Percentiles rank a stretch among this genome's conserved stretches.
Conservation (phyloP, 2,329 filamentous ascomycete genomes). For the Ophiobolus disseminans region DNA sequence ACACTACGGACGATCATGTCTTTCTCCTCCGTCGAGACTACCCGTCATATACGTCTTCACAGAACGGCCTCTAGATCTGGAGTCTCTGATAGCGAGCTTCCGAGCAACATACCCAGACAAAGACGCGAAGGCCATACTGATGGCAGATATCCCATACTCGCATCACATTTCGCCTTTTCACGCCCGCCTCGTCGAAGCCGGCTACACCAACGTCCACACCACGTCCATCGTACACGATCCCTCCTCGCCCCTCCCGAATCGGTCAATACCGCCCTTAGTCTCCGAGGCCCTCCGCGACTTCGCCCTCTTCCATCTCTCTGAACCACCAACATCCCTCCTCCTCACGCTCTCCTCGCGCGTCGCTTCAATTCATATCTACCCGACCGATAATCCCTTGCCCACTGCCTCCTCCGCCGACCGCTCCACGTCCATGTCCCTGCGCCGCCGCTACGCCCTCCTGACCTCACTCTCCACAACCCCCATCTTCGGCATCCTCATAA, state of each 20-base stretch:
- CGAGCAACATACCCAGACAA: conserved; percentile 71
- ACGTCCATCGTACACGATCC: conserved; percentile 81
- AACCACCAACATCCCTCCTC: conserved; percentile 81
- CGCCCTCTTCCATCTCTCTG: conserved; percentile 83
- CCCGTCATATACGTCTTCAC: conserved; percentile 94
- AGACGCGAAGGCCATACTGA: conserved; percentile 72
- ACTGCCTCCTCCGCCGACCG: conserved; percentile 51
- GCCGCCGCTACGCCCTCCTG: conserved; percentile 86
- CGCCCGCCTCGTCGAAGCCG: conserved; percentile 61
- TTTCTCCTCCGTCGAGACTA: conserved; percentile 86
- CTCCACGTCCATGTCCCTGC: conserved; percentile 66
- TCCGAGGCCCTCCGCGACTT: conserved; percentile 66
- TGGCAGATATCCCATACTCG: conserved; percentile 89
- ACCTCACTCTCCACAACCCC: conserved; percentile 80
- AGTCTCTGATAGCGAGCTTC: conserved; percentile 67
- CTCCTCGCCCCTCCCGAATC: conserved; percentile 81
- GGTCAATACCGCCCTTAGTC: conserved; percentile 66
- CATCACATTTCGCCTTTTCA: conserved; percentile 71
- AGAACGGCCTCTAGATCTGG: conserved; percentile 69
- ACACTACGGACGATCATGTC: conserved; percentile 90
- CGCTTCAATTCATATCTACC: conserved; percentile 77
- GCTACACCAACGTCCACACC: conserved; percentile 74
- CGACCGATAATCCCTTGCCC: conserved; percentile 55
- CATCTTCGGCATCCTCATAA: conserved; percentile 92
- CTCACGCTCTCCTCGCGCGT: conserved; percentile 87